Percentiles rank a stretch among this genome's conserved stretches.
Conservation (phyloP, 768 basidiomycete species). For the Amanita jacksonii region DNA sequence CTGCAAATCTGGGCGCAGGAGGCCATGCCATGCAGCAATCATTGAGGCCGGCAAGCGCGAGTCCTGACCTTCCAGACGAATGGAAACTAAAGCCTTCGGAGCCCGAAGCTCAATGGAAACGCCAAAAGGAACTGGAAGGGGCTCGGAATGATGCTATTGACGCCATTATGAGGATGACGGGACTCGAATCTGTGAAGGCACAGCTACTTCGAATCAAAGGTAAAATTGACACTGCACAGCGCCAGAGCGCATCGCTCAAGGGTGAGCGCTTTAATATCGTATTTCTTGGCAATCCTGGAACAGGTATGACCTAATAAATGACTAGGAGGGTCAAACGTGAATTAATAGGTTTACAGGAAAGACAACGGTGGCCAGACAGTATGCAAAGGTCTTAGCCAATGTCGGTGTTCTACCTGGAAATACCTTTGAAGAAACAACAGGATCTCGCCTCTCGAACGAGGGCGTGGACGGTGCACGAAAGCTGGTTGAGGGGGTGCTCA, state of each 20-base stretch:
- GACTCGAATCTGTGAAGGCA: slow-evolving; percentile 55
- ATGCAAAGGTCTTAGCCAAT: slow-evolving; percentile 52
- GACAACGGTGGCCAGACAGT: slow-evolving; percentile 58
- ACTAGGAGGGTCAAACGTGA: not conserved
- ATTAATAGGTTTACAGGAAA: slow-evolving; percentile 35
- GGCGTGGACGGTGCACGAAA: slow-evolving; percentile 46
- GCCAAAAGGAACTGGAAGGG: slow-evolving; percentile 47
- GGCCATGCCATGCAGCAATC: not conserved
- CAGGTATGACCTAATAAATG: slow-evolving; percentile 34
- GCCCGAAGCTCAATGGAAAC: slow-evolving; percentile 42
- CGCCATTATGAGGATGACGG: slow-evolving; percentile 59
- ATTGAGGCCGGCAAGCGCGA: not conserved
- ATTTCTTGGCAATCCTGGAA: slow-evolving; percentile 65
- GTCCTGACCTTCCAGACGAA: slow-evolving; percentile 2
- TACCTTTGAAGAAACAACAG: slow-evolving; percentile 53
- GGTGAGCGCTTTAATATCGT: slow-evolving; percentile 53
- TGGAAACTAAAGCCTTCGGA: slow-evolving; percentile 17
- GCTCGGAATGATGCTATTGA: slow-evolving; percentile 46
- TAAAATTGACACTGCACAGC: slow-evolving; percentile 43
- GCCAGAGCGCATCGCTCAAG: slow-evolving; percentile 43
- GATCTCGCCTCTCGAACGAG: slow-evolving; percentile 46
- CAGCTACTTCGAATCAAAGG: slow-evolving; percentile 50
- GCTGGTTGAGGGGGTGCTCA: slow-evolving; percentile 33
- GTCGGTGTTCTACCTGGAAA: slow-evolving; percentile 42
- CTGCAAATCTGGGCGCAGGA: not conserved